phyloP scores from a whole-genome alignment of 2,329 filamentous ascomycete species.

The Furcasterigmium furcatum region DNA sequence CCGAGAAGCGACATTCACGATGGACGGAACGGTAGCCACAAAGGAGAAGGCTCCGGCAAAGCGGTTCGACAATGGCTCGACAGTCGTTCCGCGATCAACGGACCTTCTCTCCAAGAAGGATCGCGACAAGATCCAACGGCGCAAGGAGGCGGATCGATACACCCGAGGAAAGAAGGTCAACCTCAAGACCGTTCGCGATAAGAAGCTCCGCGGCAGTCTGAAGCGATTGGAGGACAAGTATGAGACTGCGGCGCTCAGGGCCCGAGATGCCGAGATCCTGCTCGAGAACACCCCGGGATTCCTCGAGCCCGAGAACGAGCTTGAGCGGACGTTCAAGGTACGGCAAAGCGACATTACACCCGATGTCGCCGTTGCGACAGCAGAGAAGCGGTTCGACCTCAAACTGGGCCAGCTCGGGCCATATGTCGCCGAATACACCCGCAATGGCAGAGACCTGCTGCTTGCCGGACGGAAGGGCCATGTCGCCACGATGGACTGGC shows the following conservation, averaged over 20 bases:
- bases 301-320: conserved; percentile 80
- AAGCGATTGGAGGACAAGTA: conserved; percentile 78
- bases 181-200: conserved; percentile 74
- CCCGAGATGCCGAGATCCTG: conserved; percentile 93
- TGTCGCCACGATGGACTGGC: conserved; percentile 95
- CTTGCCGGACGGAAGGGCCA: conserved; percentile 90
- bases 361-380: conserved; percentile 75
- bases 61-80: conserved; percentile 49
- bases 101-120: conserved; percentile 50
- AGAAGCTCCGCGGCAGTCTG: conserved; percentile 82
- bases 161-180: conserved; percentile 78
- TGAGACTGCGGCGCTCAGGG: conserved; percentile 74
- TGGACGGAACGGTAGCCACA: conserved; percentile 31
- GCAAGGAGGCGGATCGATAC: conserved; percentile 71
- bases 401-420: conserved; percentile 80
- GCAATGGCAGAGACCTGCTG: conserved; percentile 82
- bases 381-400: conserved; percentile 90
- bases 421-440: conserved; percentile 84
- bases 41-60: conserved; percentile 28
- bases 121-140: conserved; percentile 45
- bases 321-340: conserved; percentile 91
- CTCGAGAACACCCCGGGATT: conserved; percentile 85
- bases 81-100: conserved; percentile 45
- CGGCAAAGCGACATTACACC: conserved; percentile 80
- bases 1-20: conserved; percentile 15